These are phyloP conservation scores for Yamadazyma paraphyllophila DNA, from an alignment of 805 yeast species.

Conservation along the genomic window DNA sequence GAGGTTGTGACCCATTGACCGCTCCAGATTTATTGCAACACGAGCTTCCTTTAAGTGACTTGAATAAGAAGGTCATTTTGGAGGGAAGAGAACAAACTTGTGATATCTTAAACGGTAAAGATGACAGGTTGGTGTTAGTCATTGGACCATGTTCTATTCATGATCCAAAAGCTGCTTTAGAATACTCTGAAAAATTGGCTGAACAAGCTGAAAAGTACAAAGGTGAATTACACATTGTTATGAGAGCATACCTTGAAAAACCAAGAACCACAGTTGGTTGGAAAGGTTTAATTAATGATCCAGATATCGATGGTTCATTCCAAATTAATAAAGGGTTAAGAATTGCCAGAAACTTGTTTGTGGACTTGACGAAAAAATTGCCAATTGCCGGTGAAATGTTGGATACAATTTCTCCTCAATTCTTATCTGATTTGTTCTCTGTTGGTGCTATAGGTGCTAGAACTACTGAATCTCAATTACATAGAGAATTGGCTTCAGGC, in stretches of 20 bases:
- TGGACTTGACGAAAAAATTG: slow-evolving; percentile 72
- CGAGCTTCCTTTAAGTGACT: slow-evolving; percentile 67
- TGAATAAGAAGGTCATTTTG: slow-evolving; percentile 61
- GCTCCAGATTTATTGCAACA: slow-evolving; percentile 89
- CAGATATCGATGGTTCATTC: slow-evolving; percentile 88
- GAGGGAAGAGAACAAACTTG: slow-evolving; percentile 78
- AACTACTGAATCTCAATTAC: slow-evolving; percentile 97
- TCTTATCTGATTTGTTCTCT: slow-evolving; percentile 82
- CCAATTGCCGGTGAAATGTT: slow-evolving; percentile 98
- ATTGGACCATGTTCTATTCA: slow-evolving; percentile 98
- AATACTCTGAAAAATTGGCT: slow-evolving; percentile 72
- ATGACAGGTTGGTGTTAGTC: slow-evolving; percentile 81
- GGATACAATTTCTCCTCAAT: slow-evolving; percentile 97
- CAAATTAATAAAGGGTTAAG: slow-evolving; percentile 93
- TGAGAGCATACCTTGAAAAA: slow-evolving; percentile 98
- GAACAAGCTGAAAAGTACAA: slow-evolving; percentile 65
- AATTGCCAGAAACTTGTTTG: slow-evolving; percentile 80
- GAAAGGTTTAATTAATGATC: slow-evolving; percentile 98
- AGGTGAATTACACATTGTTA: slow-evolving; percentile 76
- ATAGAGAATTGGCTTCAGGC: slow-evolving; percentile 96
- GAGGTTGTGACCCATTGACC: slow-evolving; percentile 90
- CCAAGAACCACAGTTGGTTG: slow-evolving; percentile 99
- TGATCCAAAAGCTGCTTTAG: slow-evolving; percentile 85
- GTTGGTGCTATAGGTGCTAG: slow-evolving; percentile 99
- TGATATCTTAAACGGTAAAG: slow-evolving; percentile 67